Percentiles rank a stretch among this genome's conserved stretches.
Evolutionary conservation across 192 early-diverging fungal genomes (phyloP).

Genomic region (Coemansia sp.): DNA sequence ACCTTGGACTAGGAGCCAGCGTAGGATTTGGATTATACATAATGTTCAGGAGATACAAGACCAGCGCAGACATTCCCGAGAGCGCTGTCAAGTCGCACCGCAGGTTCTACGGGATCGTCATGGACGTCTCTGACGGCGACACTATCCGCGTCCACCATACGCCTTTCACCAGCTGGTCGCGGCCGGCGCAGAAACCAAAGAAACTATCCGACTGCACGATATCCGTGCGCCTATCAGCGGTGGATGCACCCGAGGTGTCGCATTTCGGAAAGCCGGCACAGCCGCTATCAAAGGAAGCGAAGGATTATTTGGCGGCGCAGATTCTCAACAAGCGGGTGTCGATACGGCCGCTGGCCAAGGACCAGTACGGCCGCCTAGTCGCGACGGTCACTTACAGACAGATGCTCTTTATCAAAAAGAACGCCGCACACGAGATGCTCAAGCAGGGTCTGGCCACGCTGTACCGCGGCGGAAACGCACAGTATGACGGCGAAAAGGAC

Average conservation of each 20-base stretch:
- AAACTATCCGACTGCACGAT: slow-evolving; percentile 39
- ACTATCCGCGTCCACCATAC: slow-evolving; percentile 43
- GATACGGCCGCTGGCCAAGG: slow-evolving; percentile 36
- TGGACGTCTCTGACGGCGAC: slow-evolving; percentile 50
- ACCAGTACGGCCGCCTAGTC: slow-evolving; percentile 50
- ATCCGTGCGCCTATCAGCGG: slow-evolving; percentile 32
- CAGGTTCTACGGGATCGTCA: slow-evolving; percentile 33
- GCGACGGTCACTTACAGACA: slow-evolving; percentile 27
- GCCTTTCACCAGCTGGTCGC: slow-evolving; percentile 31
- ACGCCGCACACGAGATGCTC: slow-evolving; percentile 45
- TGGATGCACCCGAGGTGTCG: slow-evolving; percentile 50
- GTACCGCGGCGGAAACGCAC: slow-evolving; percentile 44
- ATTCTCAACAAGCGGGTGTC: slow-evolving; percentile 29
- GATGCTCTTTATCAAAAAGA: slow-evolving; percentile 20
- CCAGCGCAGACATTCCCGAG: slow-evolving; percentile 38
- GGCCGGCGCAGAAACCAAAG: slow-evolving; percentile 23
- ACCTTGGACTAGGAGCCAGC: slow-evolving; percentile 21
- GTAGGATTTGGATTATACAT: slow-evolving; percentile 30
- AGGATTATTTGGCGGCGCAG: slow-evolving; percentile 28
- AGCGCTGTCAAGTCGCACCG: slow-evolving; percentile 24
- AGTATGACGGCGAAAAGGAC: slow-evolving; percentile 44
- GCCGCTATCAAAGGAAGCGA: slow-evolving; percentile 43
- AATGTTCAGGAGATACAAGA: slow-evolving; percentile 42
- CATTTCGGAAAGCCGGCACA: slow-evolving; percentile 53
- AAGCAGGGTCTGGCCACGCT: slow-evolving; percentile 20